Evolutionary conservation across 2,329 filamentous ascomycete species (phyloP).

Genomic region (Hypoxylon sp.): DNA sequence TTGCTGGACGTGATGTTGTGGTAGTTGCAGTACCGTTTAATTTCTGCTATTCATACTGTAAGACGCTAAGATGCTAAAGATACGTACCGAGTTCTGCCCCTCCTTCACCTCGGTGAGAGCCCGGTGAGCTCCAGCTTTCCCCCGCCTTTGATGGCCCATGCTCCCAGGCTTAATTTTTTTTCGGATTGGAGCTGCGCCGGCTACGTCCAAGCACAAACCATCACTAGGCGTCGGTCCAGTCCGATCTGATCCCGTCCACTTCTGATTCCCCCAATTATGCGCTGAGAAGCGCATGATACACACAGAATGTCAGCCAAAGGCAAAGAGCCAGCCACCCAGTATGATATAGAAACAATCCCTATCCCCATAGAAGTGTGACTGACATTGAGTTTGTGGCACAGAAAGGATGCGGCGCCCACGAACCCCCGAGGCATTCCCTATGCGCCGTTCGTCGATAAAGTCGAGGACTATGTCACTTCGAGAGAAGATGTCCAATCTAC

Average conservation of each 20-base stretch:
- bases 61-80: neutral
- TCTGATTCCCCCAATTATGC: constrained; percentile 18
- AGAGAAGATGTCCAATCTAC: constrained; percentile 85
- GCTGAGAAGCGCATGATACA: constrained; percentile 15
- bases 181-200: constrained; percentile 21
- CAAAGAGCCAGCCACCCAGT: constrained; percentile 46
- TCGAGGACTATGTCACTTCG: constrained; percentile 88
- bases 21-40: too few species aligned
- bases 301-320: constrained; percentile 47
- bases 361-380: constrained; percentile 4
- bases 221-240: neutral
- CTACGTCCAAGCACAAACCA: constrained; percentile 6
- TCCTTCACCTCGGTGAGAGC: constrained; percentile 37
- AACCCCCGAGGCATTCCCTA: constrained; percentile 88
- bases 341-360: constrained; percentile 19
- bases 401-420: constrained; percentile 70
- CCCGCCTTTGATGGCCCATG: constrained; percentile 42
- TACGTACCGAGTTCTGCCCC: constrained; percentile 29
- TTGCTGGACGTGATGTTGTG: neutral
- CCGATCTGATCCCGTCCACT: constrained; percentile 1
- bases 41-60: too few species aligned
- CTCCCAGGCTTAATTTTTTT: constrained; percentile 29
- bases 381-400: constrained; percentile 42
- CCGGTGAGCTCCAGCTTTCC: constrained; percentile 38
- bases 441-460: constrained; percentile 88